Evolutionary conservation across 768 basidiomycete genomes (phyloP), one percentile per base, ranked within the genome.

Genomic region (Naganishia kalamii): DNA sequence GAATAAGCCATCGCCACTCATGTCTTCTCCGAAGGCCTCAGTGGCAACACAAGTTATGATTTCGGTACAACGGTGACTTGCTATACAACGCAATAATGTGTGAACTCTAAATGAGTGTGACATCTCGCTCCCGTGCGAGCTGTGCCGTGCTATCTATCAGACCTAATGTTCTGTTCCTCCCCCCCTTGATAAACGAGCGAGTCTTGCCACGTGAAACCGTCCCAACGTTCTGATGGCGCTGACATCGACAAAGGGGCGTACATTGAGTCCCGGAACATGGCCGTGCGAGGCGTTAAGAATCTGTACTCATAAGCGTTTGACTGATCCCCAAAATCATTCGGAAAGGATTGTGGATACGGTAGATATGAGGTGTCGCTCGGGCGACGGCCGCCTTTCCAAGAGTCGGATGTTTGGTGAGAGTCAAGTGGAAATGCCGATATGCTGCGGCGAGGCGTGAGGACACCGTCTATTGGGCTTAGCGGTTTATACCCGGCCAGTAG

Each of bases 391-490:
- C 5, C 30, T 23, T 12, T 37, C 25, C 23, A 21, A 13, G 21
- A 40, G 27, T 23, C 32, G 17, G 12, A 37, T 33, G 33, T 13
- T 25, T 25, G 54, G 25, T 23, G 27, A 2, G 35, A 37, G 3
- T 33, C 23, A 23, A 5, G 33, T 6, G 21, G 12, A 13, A 40
- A 33, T 35, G 37, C 54, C 10, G 54, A 57, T 4, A 25, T 33
- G 11, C 10, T 40, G 12, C 21, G n/a, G 12, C 54, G 21, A 21
- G 25, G 54, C 11, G 54, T 60, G 35, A 48, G 60, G 3, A 44
- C 17, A 12, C 57, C 54, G n/a, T 59, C 46, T 17, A 59, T 54
- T 19, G 64, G 64, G 37, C 54, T 65, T 1, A 65, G 46, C 7
- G 64, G 64, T 19, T 27, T 60, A 19, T 46, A 21, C 10, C 6